Conservation (phyloP, 73 alveolate genomes). For the Paramecium caudatum region DNA sequence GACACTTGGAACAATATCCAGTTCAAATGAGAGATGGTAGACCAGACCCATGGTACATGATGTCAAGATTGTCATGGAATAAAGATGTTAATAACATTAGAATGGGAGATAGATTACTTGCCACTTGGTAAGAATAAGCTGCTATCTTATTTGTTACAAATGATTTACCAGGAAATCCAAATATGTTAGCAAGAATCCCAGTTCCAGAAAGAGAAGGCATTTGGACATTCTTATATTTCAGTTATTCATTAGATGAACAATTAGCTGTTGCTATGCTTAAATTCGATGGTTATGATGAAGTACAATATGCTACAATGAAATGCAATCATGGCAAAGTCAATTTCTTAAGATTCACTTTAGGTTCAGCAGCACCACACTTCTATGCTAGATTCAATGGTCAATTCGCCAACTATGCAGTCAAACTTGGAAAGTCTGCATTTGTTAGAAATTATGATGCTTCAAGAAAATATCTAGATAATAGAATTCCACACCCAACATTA, state of each 20-base stretch:
- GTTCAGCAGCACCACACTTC: neutral
- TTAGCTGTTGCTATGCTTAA: slow-evolving; percentile 4
- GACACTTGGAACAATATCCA: slow-evolving; percentile 39
- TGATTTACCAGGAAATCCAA: slow-evolving; percentile 64
- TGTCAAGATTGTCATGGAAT: slow-evolving; percentile 52
- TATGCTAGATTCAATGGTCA: slow-evolving; percentile 61
- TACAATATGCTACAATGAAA: neutral
- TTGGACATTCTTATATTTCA: slow-evolving; percentile 68
- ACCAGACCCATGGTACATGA: slow-evolving; percentile 2
- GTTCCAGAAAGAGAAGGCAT: slow-evolving; percentile 49
- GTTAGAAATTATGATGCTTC: slow-evolving; percentile 6
- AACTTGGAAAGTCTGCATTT: slow-evolving; percentile 29
- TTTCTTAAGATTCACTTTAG: slow-evolving; percentile 27
- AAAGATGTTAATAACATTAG: neutral
- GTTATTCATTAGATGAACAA: slow-evolving; percentile 50
- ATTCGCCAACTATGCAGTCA: slow-evolving; percentile 41
- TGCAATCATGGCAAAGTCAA: slow-evolving; percentile 5
- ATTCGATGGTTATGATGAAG: slow-evolving; percentile 44
- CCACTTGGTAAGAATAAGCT: slow-evolving; percentile 48
- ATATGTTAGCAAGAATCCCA: neutral
- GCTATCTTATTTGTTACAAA: neutral
- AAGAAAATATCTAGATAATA: neutral
- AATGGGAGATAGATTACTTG: slow-evolving; percentile 61
- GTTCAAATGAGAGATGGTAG: slow-evolving; percentile 35
- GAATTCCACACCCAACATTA: slow-evolving; percentile 48